Evolutionary conservation across 2,329 filamentous ascomycete genomes (phyloP).

Genomic region (Beauveria asiatica): DNA sequence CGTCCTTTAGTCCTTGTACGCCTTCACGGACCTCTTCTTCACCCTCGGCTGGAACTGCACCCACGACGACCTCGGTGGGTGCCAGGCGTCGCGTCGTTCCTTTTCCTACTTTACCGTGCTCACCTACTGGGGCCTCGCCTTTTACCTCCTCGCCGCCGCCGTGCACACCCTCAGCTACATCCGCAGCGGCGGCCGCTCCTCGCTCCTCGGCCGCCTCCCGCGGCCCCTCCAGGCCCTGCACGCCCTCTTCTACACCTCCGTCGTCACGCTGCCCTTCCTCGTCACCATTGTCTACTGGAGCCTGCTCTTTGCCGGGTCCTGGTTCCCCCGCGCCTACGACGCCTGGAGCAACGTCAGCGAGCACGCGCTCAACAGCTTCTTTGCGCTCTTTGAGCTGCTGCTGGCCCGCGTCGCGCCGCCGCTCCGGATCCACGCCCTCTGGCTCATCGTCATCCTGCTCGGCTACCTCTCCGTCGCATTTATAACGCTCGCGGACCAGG

Average conservation of each 20-base stretch:
- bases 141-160: constrained; percentile 64
- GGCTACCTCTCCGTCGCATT: constrained; percentile 69
- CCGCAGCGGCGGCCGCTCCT: constrained; percentile 27
- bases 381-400: constrained; percentile 68
- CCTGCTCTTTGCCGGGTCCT: constrained; percentile 44
- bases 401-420: constrained; percentile 56
- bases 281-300: constrained; percentile 67
- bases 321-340: constrained; percentile 41
- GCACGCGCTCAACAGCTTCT: constrained; percentile 65
- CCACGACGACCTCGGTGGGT: constrained; percentile 35
- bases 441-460: constrained; percentile 60
- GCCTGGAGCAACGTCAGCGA: constrained; percentile 62
- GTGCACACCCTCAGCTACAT: constrained; percentile 63
- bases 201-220: constrained; percentile 52
- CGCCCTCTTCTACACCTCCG: constrained; percentile 52
- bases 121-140: constrained; percentile 74
- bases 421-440: constrained; percentile 54
- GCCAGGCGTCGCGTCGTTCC: constrained; percentile 37
- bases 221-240: constrained; percentile 57
- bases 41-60: constrained; percentile 57
- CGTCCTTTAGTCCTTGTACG: constrained; percentile 48
- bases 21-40: constrained; percentile 61
- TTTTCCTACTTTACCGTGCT: constrained; percentile 81
- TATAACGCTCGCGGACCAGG: constrained; percentile 58
- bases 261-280: constrained; percentile 57